A percentile compares a stretch with the other conserved stretches of the same genome.
phyloP scores from a whole-genome alignment of 75 land plant genomes.

The Cunninghamia lanceolata region DNA sequence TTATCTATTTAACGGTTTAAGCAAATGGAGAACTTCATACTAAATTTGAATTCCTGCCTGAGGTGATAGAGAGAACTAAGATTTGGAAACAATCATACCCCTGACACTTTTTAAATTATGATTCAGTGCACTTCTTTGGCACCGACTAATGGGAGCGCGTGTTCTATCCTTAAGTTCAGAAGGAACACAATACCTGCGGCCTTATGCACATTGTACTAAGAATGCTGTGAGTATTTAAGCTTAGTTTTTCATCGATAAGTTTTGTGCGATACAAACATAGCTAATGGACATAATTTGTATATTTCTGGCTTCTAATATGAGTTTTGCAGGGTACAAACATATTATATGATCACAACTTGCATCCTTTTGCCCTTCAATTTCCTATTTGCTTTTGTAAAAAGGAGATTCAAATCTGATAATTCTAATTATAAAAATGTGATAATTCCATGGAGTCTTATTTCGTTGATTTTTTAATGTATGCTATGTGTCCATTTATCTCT shows the following conservation, averaged over 20 bases:
- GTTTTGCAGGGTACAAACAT: neutral
- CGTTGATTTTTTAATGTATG: neutral
- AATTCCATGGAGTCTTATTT: neutral
- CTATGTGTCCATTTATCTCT: neutral
- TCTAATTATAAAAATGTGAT: neutral
- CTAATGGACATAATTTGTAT: neutral
- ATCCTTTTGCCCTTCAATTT: neutral
- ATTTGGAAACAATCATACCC: neutral
- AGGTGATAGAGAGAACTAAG: neutral
- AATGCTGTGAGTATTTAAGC: slow-evolving; percentile 18
- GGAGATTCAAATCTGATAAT: neutral
- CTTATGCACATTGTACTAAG: slow-evolving; percentile 75
- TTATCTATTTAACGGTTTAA: neutral
- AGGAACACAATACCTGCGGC: slow-evolving; percentile 53
- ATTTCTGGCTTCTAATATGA: neutral
- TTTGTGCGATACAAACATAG: neutral
- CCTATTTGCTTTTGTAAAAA: neutral
- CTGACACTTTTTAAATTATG: neutral
- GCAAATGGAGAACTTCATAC: neutral
- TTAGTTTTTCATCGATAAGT: neutral
- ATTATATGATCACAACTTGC: neutral
- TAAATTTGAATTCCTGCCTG: neutral
- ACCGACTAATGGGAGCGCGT: slow-evolving; percentile 68
- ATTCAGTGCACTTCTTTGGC: slow-evolving; percentile 83
- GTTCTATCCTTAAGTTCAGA: slow-evolving; percentile 43